Evolutionary conservation across 1,284 basidiomycete species (phyloP), one percentile per base, ranked within the genome.

Genomic region (Rhodotorula sp.): DNA sequence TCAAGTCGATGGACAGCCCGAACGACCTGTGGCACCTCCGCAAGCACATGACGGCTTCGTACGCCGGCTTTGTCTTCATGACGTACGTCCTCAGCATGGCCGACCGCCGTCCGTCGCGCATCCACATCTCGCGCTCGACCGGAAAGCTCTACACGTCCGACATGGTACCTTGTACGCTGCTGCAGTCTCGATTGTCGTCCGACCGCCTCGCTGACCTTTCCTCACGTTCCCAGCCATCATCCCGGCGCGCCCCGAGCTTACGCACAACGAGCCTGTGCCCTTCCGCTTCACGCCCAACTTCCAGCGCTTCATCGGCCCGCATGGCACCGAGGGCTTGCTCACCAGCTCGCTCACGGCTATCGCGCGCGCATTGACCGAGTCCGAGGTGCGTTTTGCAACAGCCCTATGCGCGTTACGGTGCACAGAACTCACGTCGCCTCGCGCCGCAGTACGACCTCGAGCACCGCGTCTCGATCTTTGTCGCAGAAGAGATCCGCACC

Each of bases 241-340:
- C n/a, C 69, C 75, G 46, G 64, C 64, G 46, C 72, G 75, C 68
- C 74, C 79, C 23, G 79, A 80, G 57, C 78, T 80, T 49, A 62
- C 72, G 45, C 77, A 80, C 63, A 88, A 86, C 74, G 97, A 99
- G 77, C 86, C 89, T 3, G 93, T 97, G 17, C 96, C 97, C 0
- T 99, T 99, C 90, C 90, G 97, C 16, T 88, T 97, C 76, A 97
- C 94, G 17, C 95, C 95, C 4, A 98, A 97, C 81, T 88, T 99
- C 84, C 97, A 99, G 82, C 86, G 89, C 78, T 97, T 99, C 83
- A 84, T 99, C 63, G 93, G 92, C 0, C 90, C 91, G 2, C 87
- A 93, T 62, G 90, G 92, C 50, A 91, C 90, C 17, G 97, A 99
- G 81, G 97, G 96, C 23, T 83, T 97, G 46, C 83, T 99, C 63